A percentile compares a stretch with the other conserved stretches of the same genome.
These are phyloP conservation scores for Talinum fruticosum DNA, from an alignment of 148 eudicot genomes.

Conservation along the genomic window DNA sequence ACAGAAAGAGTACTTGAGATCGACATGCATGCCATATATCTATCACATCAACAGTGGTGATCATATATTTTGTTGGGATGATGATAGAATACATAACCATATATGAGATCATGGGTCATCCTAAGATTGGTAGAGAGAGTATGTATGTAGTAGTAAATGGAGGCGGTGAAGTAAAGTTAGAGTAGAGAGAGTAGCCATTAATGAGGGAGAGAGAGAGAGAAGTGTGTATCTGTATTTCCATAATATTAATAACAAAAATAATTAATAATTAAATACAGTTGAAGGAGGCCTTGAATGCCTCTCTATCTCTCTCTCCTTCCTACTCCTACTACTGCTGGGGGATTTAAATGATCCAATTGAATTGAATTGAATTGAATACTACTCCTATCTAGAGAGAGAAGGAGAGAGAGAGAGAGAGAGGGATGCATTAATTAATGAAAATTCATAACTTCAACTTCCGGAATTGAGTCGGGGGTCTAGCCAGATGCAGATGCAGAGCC, in stretches of 20 bases:
- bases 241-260: no score
- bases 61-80: no score
- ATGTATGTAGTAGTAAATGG: conserved; percentile 22
- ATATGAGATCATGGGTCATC: no score
- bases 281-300: conserved; percentile 48
- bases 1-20: background rate
- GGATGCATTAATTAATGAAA: no score
- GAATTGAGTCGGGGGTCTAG: conserved; percentile 39
- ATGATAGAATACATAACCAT: no score
- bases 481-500: no score
- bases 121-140: background rate
- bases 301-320: background rate
- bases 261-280: conserved; percentile 35
- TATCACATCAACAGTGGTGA: background rate
- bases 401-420: no score
- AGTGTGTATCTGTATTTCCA: background rate
- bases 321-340: background rate
- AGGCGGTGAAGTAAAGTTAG: conserved; percentile 32
- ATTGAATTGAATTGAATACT: background rate
- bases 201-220: conserved; percentile 17
- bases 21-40: background rate
- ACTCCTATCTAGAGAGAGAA: no score
- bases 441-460: conserved; percentile 38
- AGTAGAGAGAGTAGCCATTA: conserved; percentile 23
- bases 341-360: background rate